phyloP scores from a whole-genome alignment of 2,329 filamentous ascomycete species.

The Neonectria faginata region DNA sequence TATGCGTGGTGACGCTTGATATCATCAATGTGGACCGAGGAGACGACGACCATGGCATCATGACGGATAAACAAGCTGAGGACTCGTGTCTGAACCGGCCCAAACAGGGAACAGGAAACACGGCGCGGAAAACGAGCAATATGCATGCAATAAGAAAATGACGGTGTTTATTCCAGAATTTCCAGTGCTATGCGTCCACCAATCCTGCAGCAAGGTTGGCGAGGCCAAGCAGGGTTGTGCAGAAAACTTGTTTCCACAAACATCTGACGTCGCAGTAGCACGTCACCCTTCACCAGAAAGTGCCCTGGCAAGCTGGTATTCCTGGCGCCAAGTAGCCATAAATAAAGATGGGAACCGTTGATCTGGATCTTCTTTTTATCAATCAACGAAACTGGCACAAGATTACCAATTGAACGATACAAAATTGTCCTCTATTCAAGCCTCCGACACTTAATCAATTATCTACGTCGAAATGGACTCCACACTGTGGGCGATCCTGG shows the following conservation, averaged over 20 bases:
- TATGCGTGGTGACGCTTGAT: background rate
- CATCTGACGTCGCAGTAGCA: slow-evolving; percentile 14
- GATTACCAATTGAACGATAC: background rate
- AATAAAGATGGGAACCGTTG: background rate
- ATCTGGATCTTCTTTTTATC: background rate
- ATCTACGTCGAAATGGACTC: slow-evolving; percentile 13
- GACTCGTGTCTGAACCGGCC: background rate
- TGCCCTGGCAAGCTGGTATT: background rate
- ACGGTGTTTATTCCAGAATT: background rate
- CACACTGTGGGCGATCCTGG: slow-evolving; percentile 12
- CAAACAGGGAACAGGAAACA: background rate
- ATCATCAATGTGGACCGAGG: background rate
- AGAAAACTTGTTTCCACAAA: slow-evolving; percentile 23
- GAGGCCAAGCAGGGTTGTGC: slow-evolving; percentile 7
- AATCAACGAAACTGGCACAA: background rate
- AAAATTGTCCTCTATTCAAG: background rate
- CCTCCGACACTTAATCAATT: background rate
- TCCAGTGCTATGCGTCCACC: background rate
- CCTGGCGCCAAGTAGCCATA: background rate
- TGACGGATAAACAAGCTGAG: background rate
- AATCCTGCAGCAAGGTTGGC: background rate
- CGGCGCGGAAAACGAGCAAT: background rate
- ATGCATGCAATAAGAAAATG: slow-evolving; percentile 3
- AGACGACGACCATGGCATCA: background rate
- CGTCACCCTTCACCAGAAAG: slow-evolving; percentile 7